Percentiles rank a stretch among this genome's conserved stretches.
These are phyloP conservation scores for Scalesia atractyloides DNA, from an alignment of 129 eudicot genomes.

Conservation along the genomic window DNA sequence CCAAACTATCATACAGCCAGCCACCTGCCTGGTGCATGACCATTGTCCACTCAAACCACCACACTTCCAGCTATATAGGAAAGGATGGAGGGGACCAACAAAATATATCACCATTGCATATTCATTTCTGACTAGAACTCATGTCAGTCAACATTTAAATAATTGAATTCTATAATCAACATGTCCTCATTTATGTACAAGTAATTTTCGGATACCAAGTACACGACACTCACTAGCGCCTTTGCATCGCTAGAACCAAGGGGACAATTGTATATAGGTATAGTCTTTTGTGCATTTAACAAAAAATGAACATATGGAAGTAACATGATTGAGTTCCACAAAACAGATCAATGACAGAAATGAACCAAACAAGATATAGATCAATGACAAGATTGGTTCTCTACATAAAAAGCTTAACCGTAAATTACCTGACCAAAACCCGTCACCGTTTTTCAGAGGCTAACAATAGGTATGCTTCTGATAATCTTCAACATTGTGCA, in stretches of 20 bases:
- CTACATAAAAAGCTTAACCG: constrained; percentile 31
- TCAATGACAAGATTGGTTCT: constrained; percentile 25
- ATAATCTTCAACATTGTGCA: constrained; percentile 30
- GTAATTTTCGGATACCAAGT: neutral
- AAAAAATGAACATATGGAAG: constrained; percentile 11
- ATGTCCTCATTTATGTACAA: neutral
- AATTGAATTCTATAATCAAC: constrained; percentile 16
- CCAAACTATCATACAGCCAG: constrained; percentile 10
- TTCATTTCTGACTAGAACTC: constrained; percentile 19
- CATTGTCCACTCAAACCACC: constrained; percentile 35
- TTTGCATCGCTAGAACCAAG: neutral
- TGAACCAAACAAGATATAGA: constrained; percentile 28
- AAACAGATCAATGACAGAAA: neutral
- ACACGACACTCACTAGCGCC: neutral
- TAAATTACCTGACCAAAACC: constrained; percentile 29
- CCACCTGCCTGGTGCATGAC: constrained; percentile 39
- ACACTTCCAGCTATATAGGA: constrained; percentile 31
- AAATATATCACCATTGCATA: constrained; percentile 11
- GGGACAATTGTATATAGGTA: constrained; percentile 12
- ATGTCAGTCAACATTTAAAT: constrained; percentile 30
- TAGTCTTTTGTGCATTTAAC: neutral
- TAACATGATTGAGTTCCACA: constrained; percentile 15
- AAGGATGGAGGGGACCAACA: constrained; percentile 41
- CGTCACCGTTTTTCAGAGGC: neutral
- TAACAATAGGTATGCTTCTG: constrained; percentile 8